A percentile compares a stretch with the other conserved stretches of the same genome.
These are phyloP conservation scores for Geosmithia putterillii DNA, from an alignment of 2,329 filamentous ascomycete species.

Conservation along the genomic window DNA sequence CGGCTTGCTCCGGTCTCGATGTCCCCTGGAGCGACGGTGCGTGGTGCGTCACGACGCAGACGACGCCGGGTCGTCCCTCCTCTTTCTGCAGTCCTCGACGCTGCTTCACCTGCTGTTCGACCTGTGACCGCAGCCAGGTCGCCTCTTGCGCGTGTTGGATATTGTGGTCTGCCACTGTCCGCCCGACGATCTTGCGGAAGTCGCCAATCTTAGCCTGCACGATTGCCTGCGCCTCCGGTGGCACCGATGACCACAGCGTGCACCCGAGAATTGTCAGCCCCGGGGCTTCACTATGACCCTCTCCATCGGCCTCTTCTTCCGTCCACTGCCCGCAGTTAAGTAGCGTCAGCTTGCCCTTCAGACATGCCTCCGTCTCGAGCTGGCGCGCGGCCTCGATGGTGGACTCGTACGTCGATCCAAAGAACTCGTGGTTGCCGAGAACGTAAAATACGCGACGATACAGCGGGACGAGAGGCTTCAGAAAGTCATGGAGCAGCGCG, in stretches of 20 bases:
- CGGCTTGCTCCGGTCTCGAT: conserved; percentile 32
- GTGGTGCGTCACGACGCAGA: conserved; percentile 45
- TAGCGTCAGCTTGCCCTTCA: conserved; percentile 26
- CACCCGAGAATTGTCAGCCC: conserved; percentile 41
- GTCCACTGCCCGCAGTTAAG: conserved; percentile 19
- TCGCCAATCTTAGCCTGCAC: conserved; percentile 36
- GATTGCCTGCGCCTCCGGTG: conserved; percentile 19
- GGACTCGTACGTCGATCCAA: conserved; percentile 24
- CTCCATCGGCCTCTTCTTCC: too few relatives aligned
- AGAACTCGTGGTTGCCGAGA: conserved; percentile 44
- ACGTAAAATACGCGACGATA: conserved; percentile 34
- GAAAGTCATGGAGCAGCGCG: background rate
- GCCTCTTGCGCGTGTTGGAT: conserved; percentile 30
- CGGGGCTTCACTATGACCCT: too few relatives aligned
- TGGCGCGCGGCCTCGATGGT: conserved; percentile 22
- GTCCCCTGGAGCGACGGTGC: conserved; percentile 37
- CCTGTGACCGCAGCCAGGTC: conserved; percentile 28
- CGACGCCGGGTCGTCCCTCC: conserved; percentile 1
- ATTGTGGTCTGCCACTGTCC: conserved; percentile 38
- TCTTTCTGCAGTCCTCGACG: conserved; percentile 4
- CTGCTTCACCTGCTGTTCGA: conserved; percentile 6
- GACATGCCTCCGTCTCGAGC: conserved; percentile 22
- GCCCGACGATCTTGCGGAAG: conserved; percentile 38
- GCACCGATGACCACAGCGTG: conserved; percentile 42
- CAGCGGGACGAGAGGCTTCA: conserved; percentile 4